phyloP scores from a whole-genome alignment of 1,284 basidiomycete genomes.

The Naganishia sp. region DNA sequence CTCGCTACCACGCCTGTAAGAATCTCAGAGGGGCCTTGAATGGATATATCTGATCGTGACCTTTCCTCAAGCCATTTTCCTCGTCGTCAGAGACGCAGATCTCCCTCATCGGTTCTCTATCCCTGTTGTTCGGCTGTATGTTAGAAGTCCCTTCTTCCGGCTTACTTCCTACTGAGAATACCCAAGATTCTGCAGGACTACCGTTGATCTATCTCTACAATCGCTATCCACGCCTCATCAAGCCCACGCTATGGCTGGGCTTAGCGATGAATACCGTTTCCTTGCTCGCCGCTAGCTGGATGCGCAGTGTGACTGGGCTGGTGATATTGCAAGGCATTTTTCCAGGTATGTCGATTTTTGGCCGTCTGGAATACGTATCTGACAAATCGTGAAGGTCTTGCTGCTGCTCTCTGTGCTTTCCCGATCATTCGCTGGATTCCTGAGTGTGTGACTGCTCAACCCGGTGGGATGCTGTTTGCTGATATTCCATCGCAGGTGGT shows the following conservation, averaged over 20 bases:
- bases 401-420: slow-evolving; percentile 36
- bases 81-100: slow-evolving; percentile 35
- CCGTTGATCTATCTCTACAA: slow-evolving; percentile 39
- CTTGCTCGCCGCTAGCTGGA: slow-evolving; percentile 34
- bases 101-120: slow-evolving; percentile 35
- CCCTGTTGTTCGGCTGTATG: slow-evolving; percentile 35
- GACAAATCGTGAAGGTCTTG: slow-evolving; percentile 27
- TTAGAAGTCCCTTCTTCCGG: not conserved
- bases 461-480: not conserved
- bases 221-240: slow-evolving; percentile 35
- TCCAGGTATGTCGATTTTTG: slow-evolving; percentile 31
- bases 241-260: slow-evolving; percentile 37
- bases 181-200: slow-evolving; percentile 33
- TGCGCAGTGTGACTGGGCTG: slow-evolving; percentile 28
- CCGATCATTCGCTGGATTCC: slow-evolving; percentile 39
- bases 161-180: not conserved
- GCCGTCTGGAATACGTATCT: not conserved
- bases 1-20: slow-evolving; percentile 34
- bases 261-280: slow-evolving; percentile 33
- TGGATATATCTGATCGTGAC: slow-evolving; percentile 7
- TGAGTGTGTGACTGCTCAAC: slow-evolving; percentile 32
- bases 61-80: slow-evolving; percentile 29
- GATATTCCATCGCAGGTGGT: slow-evolving; percentile 33
- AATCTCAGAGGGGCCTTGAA: no score
- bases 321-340: slow-evolving; percentile 37